Conservation (phyloP, 208 protist genomes). For the Trichomonas vaginalis region DNA sequence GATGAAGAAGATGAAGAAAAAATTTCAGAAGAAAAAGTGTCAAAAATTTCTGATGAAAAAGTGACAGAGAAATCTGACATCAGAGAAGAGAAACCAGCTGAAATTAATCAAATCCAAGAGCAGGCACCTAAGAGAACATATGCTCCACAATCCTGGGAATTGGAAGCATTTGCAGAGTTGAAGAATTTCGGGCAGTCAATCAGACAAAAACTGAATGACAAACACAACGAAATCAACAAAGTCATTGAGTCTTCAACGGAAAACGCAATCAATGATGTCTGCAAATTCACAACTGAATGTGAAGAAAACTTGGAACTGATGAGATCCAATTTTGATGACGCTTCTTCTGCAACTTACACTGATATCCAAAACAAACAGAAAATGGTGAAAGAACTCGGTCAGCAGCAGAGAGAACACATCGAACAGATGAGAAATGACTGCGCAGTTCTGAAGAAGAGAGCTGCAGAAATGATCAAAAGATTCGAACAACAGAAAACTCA, state of each 20-base stretch:
- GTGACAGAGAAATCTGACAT: too few relatives aligned
- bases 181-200: neutral
- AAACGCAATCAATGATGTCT: neutral
- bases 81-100: neutral
- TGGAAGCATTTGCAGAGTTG: neutral
- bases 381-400: neutral
- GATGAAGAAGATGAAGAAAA: neutral
- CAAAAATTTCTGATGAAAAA: too few relatives aligned
- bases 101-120: neutral
- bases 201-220: neutral
- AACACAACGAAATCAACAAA: neutral
- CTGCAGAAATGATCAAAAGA: neutral
- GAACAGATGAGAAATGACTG: neutral
- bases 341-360: neutral
- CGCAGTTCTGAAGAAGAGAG: neutral
- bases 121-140: neutral
- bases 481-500: neutral
- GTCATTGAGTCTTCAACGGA: neutral
- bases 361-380: neutral
- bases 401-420: neutral
- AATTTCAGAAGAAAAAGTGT: neutral
- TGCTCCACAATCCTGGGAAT: neutral
- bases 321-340: neutral
- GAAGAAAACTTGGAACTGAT: neutral
- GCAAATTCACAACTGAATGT: neutral